These are phyloP conservation scores for Allium cepa DNA, from an alignment of 106 monocot genomes.

Conservation along the genomic window DNA sequence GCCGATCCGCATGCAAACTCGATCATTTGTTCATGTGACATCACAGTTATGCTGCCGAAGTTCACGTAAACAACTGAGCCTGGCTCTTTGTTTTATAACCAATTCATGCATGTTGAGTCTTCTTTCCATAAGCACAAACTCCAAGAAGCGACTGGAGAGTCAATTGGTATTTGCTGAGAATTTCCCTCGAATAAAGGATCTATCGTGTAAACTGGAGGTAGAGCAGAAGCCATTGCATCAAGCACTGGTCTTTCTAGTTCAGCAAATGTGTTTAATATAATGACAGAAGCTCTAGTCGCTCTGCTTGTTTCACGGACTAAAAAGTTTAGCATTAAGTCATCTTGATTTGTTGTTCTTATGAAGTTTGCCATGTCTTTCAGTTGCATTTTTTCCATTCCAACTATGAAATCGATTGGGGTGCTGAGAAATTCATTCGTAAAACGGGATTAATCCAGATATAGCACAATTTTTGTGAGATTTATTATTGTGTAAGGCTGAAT, in stretches of 20 bases:
- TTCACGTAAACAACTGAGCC: not conserved
- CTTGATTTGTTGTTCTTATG: not conserved
- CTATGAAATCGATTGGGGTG: slow-evolving; percentile 1
- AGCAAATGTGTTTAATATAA: slow-evolving; percentile 1
- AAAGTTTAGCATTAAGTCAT: not conserved
- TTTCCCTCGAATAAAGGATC: not conserved
- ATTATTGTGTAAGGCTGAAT: too few relatives aligned
- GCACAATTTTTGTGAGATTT: too few relatives aligned
- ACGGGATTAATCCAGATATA: not conserved
- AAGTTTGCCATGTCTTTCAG: not conserved
- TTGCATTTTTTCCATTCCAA: not conserved
- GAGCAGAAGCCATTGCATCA: not conserved
- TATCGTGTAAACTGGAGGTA: not conserved
- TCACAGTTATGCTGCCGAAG: slow-evolving; percentile 2
- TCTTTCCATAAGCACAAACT: not conserved
- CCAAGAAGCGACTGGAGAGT: not conserved
- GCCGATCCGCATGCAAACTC: too few relatives aligned
- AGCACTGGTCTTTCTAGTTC: not conserved
- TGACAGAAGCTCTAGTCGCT: not conserved
- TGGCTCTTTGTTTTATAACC: not conserved
- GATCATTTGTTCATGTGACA: not conserved
- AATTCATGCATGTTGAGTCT: not conserved
- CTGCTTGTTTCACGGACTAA: not conserved
- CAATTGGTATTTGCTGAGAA: not conserved
- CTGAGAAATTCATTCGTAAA: not conserved